These are phyloP conservation scores for Leccinum ochraceum DNA, from an alignment of 768 basidiomycete species.

Conservation along the genomic window DNA sequence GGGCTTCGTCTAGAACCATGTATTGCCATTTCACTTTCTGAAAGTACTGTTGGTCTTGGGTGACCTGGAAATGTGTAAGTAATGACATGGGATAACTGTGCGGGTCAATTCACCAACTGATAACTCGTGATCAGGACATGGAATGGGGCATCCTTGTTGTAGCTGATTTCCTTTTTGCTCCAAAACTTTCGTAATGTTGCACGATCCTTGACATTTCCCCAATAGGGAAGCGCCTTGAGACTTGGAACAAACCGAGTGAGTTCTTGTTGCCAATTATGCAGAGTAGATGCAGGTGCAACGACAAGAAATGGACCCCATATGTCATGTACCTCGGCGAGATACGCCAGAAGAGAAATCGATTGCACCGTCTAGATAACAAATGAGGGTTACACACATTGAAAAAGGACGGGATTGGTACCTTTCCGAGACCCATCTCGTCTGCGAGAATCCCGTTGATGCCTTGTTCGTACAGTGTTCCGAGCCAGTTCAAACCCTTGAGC, in stretches of 20 bases:
- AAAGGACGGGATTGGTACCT: conserved; percentile 44
- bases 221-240: conserved; percentile 95
- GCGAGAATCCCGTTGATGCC: conserved; percentile 99
- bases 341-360: conserved; percentile 93
- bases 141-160: conserved; percentile 93
- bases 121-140: conserved; percentile 97
- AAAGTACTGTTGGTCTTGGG: conserved; percentile 97
- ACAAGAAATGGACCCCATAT: conserved; percentile 99
- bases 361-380: conserved; percentile 75
- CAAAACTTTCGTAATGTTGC: conserved; percentile 94
- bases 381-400: conserved; percentile 1
- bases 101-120: conserved; percentile 65
- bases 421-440: conserved; percentile 97
- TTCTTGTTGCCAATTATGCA: conserved; percentile 99
- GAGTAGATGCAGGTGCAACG: conserved; percentile 93
- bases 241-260: conserved; percentile 92
- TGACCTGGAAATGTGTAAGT: conserved; percentile 54
- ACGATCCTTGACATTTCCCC: conserved; percentile 97
- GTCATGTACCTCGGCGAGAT: conserved; percentile 95
- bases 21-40: conserved; percentile 99
- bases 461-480: conserved; percentile 96
- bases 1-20: conserved; percentile 99
- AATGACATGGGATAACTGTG: background rate
- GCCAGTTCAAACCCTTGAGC: conserved; percentile 96
- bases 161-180: conserved; percentile 97